A percentile compares a stretch with the other conserved stretches of the same genome.
phyloP scores from a whole-genome alignment of 2,329 filamentous ascomycete species.

The Talaromyces atroroseus region DNA sequence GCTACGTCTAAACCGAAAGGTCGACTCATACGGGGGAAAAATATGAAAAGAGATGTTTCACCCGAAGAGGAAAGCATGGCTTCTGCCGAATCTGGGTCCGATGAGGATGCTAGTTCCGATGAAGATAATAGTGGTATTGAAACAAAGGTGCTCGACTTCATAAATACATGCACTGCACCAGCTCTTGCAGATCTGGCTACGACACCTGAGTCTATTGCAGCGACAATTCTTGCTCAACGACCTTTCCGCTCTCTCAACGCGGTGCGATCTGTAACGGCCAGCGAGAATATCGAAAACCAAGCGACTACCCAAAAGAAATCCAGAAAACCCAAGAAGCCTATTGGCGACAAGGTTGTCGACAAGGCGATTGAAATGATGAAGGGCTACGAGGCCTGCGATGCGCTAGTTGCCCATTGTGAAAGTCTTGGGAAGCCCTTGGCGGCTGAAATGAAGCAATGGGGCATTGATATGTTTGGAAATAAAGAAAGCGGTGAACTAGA shows the following conservation, averaged over 20 bases:
- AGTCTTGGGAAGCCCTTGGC: constrained; percentile 62
- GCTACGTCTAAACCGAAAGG: constrained; percentile 26
- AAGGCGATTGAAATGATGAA: constrained; percentile 67
- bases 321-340: constrained; percentile 46
- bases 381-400: constrained; percentile 77
- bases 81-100: constrained; percentile 42
- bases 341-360: constrained; percentile 64
- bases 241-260: constrained; percentile 66
- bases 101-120: constrained; percentile 32
- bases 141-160: constrained; percentile 64
- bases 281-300: constrained; percentile 30
- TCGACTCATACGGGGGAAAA: constrained; percentile 49
- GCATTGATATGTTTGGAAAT: constrained; percentile 60
- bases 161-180: constrained; percentile 71
- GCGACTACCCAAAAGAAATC: constrained; percentile 48
- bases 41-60: constrained; percentile 26
- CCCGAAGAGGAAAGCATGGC: constrained; percentile 39
- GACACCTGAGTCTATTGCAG: constrained; percentile 63
- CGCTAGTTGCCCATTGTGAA: constrained; percentile 72
- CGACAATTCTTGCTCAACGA: constrained; percentile 64
- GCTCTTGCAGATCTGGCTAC: constrained; percentile 79
- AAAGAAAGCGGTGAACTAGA: constrained; percentile 55
- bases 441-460: constrained; percentile 62
- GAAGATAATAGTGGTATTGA: constrained; percentile 45
- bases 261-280: constrained; percentile 59